Evolutionary conservation across 345 rosid genomes (phyloP).

Genomic region (Melaleuca quinquenervia): DNA sequence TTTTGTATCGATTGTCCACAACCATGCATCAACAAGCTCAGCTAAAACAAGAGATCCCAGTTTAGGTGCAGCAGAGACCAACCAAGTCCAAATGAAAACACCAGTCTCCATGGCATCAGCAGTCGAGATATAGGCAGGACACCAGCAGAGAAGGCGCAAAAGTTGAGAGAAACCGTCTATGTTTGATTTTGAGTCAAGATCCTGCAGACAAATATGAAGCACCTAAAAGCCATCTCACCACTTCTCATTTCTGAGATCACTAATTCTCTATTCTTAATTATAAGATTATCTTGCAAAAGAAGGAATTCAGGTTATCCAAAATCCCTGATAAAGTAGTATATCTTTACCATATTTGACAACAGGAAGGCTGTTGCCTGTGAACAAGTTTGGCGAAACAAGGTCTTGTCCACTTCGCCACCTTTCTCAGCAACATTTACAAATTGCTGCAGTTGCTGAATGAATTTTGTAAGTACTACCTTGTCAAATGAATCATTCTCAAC

Average conservation of each 20-base stretch:
- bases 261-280: not conserved
- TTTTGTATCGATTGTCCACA: slow-evolving; percentile 97
- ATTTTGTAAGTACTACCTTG: slow-evolving; percentile 73
- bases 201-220: slow-evolving; percentile 24
- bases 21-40: slow-evolving; percentile 99
- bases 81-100: slow-evolving; percentile 97
- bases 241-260: not conserved
- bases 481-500: slow-evolving; percentile 79
- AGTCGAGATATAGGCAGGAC: slow-evolving; percentile 94
- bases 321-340: not conserved
- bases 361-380: slow-evolving; percentile 95
- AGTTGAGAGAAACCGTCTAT: slow-evolving; percentile 90
- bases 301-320: not conserved
- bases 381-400: slow-evolving; percentile 80
- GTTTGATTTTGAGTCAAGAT: slow-evolving; percentile 61
- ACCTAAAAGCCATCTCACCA: not conserved
- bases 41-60: slow-evolving; percentile 90
- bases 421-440: slow-evolving; percentile 83
- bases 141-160: slow-evolving; percentile 97
- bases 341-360: slow-evolving; percentile 80
- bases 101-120: slow-evolving; percentile 98
- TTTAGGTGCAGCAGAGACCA: slow-evolving; percentile 97
- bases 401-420: slow-evolving; percentile 86
- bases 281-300: not conserved
- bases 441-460: slow-evolving; percentile 87